Conservation (phyloP, 306 rosid species). For the Calophaca sinica region DNA sequence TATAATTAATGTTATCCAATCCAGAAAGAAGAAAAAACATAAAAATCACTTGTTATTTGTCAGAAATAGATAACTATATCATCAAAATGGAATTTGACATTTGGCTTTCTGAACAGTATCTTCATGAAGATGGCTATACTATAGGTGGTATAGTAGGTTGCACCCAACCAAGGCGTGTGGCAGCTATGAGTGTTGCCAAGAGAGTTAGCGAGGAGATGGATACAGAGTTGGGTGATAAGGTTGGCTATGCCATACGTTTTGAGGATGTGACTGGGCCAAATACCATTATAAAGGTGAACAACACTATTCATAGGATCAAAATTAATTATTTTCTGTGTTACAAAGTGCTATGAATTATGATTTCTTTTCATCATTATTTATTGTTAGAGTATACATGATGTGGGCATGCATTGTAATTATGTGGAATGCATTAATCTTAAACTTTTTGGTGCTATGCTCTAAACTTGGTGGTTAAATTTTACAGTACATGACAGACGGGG, state of each 20-base stretch:
- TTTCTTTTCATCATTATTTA: background rate
- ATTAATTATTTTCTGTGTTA: background rate
- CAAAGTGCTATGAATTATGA: slow-evolving; percentile 15
- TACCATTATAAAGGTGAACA: slow-evolving; percentile 82
- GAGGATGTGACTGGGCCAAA: slow-evolving; percentile 96
- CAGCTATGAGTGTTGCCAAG: slow-evolving; percentile 99
- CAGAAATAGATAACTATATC: slow-evolving; percentile 12
- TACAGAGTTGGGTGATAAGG: slow-evolving; percentile 86
- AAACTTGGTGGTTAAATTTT: slow-evolving; percentile 48
- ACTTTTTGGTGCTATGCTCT: slow-evolving; percentile 44
- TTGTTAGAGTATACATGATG: slow-evolving; percentile 3
- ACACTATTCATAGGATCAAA: slow-evolving; percentile 16
- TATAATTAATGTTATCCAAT: slow-evolving; percentile 19
- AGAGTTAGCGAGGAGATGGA: slow-evolving; percentile 99
- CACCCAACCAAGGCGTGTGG: slow-evolving; percentile 99
- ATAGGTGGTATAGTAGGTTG: slow-evolving; percentile 82
- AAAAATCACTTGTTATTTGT: slow-evolving; percentile 19
- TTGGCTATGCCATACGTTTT: slow-evolving; percentile 98
- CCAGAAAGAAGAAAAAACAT: background rate
- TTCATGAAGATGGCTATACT: slow-evolving; percentile 92
- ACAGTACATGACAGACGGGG: slow-evolving; percentile 99
- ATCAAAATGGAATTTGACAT: slow-evolving; percentile 43
- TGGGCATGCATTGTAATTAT: slow-evolving; percentile 6
- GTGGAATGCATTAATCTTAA: too few relatives aligned
- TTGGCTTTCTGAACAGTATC: slow-evolving; percentile 71